A percentile compares a stretch with the other conserved stretches of the same genome.
Evolutionary conservation across 345 rosid genomes (phyloP).

Genomic region (Citropsis articulata): DNA sequence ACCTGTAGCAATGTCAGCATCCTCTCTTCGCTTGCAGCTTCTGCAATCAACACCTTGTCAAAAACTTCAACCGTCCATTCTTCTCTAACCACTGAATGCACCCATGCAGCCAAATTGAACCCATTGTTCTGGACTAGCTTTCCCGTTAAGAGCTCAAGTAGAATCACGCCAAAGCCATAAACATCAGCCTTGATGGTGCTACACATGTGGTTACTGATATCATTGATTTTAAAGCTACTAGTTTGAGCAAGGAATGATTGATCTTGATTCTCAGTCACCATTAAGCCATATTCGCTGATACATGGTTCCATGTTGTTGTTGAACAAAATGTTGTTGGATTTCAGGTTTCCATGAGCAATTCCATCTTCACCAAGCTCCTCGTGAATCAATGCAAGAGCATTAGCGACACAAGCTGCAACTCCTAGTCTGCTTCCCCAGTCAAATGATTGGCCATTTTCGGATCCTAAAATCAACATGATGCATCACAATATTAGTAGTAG

Average conservation of each 20-base stretch:
- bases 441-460: constrained; percentile 30
- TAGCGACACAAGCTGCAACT: constrained; percentile 37
- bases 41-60: constrained; percentile 36
- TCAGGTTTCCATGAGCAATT: constrained; percentile 65
- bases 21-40: constrained; percentile 53
- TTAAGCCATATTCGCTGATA: constrained; percentile 58
- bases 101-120: constrained; percentile 50
- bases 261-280: constrained; percentile 29
- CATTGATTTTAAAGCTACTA: constrained; percentile 5
- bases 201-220: neutral
- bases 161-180: constrained; percentile 48
- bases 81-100: constrained; percentile 47
- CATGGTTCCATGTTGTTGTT: constrained; percentile 47
- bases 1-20: constrained; percentile 50
- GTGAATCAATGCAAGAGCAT: constrained; percentile 48
- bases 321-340: constrained; percentile 55
- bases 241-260: constrained; percentile 15
- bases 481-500: neutral
- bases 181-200: constrained; percentile 39
- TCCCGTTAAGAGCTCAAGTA: constrained; percentile 65
- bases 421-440: constrained; percentile 54
- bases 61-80: constrained; percentile 70
- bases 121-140: constrained; percentile 46
- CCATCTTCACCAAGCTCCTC: constrained; percentile 33
- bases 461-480: constrained; percentile 30